phyloP scores from a whole-genome alignment of 768 basidiomycete genomes.

The Lactarius quietus region DNA sequence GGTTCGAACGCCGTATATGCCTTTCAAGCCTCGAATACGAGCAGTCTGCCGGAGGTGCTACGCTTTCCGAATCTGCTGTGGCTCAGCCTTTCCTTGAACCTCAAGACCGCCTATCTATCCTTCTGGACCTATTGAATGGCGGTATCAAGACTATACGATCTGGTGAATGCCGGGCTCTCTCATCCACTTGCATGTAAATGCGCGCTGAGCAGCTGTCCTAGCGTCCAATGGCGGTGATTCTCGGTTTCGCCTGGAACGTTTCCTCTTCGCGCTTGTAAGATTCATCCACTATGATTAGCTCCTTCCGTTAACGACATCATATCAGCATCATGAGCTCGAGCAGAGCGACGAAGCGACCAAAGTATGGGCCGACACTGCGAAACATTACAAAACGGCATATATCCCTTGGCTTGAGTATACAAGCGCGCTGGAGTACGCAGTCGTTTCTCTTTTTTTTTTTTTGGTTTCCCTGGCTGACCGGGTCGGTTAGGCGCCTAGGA shows the following conservation, averaged over 20 bases:
- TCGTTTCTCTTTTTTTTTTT: neutral
- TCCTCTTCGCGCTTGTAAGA: slow-evolving; percentile 64
- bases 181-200: neutral
- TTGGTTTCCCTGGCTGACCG: neutral
- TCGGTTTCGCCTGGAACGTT: slow-evolving; percentile 78
- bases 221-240: slow-evolving; percentile 69
- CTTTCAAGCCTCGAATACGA: slow-evolving; percentile 7
- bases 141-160: slow-evolving; percentile 18
- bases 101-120: slow-evolving; percentile 47
- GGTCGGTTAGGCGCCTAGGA: slow-evolving; percentile 45
- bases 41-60: too few relatives aligned
- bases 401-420: slow-evolving; percentile 73
- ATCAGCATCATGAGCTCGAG: slow-evolving; percentile 44
- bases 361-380: slow-evolving; percentile 64
- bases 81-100: slow-evolving; percentile 29
- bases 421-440: slow-evolving; percentile 64
- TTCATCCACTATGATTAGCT: slow-evolving; percentile 41
- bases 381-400: slow-evolving; percentile 68
- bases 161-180: slow-evolving; percentile 7
- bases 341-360: slow-evolving; percentile 35
- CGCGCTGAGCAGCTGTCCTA: slow-evolving; percentile 29
- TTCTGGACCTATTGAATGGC: slow-evolving; percentile 43
- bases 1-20: slow-evolving; percentile 23
- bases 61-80: slow-evolving; percentile 21
- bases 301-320: neutral